Conservation (phyloP, 768 basidiomycete species). For the Grammothele lineata region DNA sequence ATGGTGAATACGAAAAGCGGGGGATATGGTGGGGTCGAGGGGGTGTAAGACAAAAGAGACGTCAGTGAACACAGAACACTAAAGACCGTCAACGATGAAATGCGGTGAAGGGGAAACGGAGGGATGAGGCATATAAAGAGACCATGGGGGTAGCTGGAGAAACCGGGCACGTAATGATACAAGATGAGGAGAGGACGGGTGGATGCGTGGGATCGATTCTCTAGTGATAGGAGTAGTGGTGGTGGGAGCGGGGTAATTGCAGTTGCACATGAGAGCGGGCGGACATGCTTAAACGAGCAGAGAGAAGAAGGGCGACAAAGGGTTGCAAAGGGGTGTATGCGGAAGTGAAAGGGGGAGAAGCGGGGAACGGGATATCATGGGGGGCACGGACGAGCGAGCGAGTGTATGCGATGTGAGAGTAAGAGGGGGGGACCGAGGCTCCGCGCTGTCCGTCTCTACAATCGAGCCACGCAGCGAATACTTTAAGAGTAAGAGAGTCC, state of each 20-base stretch:
- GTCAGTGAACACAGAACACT: too few species aligned
- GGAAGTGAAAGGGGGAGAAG: neutral
- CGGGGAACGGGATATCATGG: conserved; percentile 2
- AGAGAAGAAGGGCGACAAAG: conserved; percentile 2
- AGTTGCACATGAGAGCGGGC: neutral
- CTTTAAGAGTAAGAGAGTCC: too few species aligned
- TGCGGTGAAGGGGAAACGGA: neutral
- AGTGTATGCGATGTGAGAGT: neutral
- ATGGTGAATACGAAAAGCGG: too few species aligned
- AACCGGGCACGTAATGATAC: conserved; percentile 13
- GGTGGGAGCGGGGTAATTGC: too few species aligned
- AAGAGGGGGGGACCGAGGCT: neutral
- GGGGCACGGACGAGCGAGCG: neutral
- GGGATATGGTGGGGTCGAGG: too few species aligned
- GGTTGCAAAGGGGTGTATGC: neutral
- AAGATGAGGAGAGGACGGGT: neutral
- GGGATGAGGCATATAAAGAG: neutral
- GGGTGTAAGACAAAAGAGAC: too few species aligned
- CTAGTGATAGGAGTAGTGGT: too few species aligned
- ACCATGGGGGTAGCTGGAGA: neutral
- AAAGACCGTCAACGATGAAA: too few species aligned
- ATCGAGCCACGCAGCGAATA: conserved; percentile 12
- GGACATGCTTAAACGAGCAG: conserved; percentile 4
- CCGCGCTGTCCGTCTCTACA: conserved; percentile 18
- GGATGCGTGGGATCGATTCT: neutral